Conservation (phyloP, 2,329 filamentous ascomycete species). For the Xylariales sp. region DNA sequence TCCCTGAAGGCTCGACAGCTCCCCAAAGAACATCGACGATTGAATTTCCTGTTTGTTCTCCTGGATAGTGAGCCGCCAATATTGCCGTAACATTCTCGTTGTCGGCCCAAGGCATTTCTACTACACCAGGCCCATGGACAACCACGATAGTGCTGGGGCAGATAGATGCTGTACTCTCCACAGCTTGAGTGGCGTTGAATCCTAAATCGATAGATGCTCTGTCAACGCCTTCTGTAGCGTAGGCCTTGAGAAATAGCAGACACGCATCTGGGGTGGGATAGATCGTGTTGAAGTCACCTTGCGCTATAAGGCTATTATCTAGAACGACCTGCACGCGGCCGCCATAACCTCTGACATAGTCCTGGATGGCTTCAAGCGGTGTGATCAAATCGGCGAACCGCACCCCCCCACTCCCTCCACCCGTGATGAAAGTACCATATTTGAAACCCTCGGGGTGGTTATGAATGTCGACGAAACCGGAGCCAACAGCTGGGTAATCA, state of each 20-base stretch:
- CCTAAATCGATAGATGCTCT: slow-evolving; percentile 64
- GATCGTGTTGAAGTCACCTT: slow-evolving; percentile 10
- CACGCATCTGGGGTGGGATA: slow-evolving; percentile 69
- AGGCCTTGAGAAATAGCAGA: slow-evolving; percentile 73
- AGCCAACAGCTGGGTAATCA: slow-evolving; percentile 56
- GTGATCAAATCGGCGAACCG: slow-evolving; percentile 66
- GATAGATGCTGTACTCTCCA: slow-evolving; percentile 58
- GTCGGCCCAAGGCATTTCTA: slow-evolving; percentile 65
- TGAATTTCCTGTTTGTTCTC: slow-evolving; percentile 70
- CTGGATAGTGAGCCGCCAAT: slow-evolving; percentile 69
- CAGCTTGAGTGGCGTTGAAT: slow-evolving; percentile 72
- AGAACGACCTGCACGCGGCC: slow-evolving; percentile 57
- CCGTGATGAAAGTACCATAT: slow-evolving; percentile 66
- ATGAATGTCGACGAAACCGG: not conserved
- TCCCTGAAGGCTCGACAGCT: slow-evolving; percentile 68
- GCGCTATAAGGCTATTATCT: slow-evolving; percentile 56
- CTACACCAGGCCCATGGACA: slow-evolving; percentile 70
- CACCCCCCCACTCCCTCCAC: slow-evolving; percentile 68
- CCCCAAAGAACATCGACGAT: slow-evolving; percentile 73
- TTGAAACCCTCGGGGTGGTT: slow-evolving; percentile 73
- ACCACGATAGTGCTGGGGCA: slow-evolving; percentile 65
- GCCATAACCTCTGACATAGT: slow-evolving; percentile 58
- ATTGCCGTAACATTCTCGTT: slow-evolving; percentile 72
- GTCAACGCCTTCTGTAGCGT: slow-evolving; percentile 73
- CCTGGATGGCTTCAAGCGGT: slow-evolving; percentile 66